Conservation (phyloP, 345 rosid species). For the Lenwebbia sp. region DNA sequence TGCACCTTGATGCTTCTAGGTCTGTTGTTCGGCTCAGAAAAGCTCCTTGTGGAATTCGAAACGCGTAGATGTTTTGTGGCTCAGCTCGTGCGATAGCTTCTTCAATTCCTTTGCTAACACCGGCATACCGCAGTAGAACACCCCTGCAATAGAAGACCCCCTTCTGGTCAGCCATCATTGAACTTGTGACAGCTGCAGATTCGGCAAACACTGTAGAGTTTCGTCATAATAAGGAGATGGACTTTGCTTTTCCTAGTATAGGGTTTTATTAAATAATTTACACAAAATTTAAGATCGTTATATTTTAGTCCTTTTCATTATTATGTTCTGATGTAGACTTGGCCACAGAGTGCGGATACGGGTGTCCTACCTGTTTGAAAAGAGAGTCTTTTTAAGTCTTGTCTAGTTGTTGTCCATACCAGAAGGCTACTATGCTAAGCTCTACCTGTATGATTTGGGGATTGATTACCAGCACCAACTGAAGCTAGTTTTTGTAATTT, state of each 20-base stretch:
- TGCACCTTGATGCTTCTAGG: neutral
- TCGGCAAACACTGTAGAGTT: neutral
- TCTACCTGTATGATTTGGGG: neutral
- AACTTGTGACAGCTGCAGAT: neutral
- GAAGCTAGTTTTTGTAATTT: neutral
- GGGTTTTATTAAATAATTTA: neutral
- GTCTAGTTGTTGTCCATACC: neutral
- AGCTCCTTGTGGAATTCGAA: constrained; percentile 93
- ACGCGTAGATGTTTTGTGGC: constrained; percentile 61
- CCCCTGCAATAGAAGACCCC: constrained; percentile 43
- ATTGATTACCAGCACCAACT: neutral
- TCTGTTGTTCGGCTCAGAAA: constrained; percentile 31
- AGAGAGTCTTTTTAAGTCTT: neutral
- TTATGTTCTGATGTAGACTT: neutral
- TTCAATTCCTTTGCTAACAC: constrained; percentile 78
- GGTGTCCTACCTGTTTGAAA: neutral
- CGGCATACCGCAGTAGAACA: constrained; percentile 90
- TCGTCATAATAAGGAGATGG: neutral
- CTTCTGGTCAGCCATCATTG: neutral
- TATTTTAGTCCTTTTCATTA: neutral
- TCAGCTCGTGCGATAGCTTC: constrained; percentile 56
- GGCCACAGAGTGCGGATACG: neutral
- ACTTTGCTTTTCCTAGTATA: neutral
- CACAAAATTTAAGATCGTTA: neutral
- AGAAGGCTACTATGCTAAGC: neutral